Evolutionary conservation across 2,329 filamentous ascomycete genomes (phyloP).

Genomic region (Colletotrichum liriopes): DNA sequence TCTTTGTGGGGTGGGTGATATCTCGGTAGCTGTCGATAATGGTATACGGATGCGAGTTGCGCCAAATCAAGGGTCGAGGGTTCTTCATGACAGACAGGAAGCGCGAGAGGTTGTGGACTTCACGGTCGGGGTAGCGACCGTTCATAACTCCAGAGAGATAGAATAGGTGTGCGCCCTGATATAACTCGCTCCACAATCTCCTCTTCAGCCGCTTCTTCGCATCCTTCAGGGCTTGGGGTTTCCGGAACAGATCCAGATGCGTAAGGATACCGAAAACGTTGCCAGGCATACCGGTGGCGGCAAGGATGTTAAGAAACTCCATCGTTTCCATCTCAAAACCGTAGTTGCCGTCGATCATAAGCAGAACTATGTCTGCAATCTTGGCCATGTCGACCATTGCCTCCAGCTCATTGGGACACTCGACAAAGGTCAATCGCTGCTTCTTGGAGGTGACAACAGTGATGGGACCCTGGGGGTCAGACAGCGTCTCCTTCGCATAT

Average conservation of each 20-base stretch:
- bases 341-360: constrained; percentile 99
- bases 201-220: constrained; percentile 98
- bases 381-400: constrained; percentile 98
- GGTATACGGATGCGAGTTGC: constrained; percentile 95
- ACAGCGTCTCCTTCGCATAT: constrained; percentile 96
- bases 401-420: constrained; percentile 97
- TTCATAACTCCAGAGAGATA: constrained; percentile 98
- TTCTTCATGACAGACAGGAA: constrained; percentile 99
- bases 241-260: constrained; percentile 95
- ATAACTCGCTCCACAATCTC: constrained; percentile 95
- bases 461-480: constrained; percentile 90
- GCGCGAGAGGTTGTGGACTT: constrained; percentile 94
- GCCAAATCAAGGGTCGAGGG: constrained; percentile 94
- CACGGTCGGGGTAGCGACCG: constrained; percentile 94
- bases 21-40: constrained; percentile 96
- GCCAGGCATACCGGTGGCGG: constrained; percentile 96
- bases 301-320: constrained; percentile 96
- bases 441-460: constrained; percentile 98
- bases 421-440: constrained; percentile 93
- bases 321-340: constrained; percentile 99
- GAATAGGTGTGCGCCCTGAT: constrained; percentile 97
- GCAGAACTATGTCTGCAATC: constrained; percentile 94
- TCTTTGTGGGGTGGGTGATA: constrained; percentile 91
- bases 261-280: constrained; percentile 98
- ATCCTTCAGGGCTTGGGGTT: constrained; percentile 90